Base-by-base conservation (phyloP, 352 stramenopile species). In the Globisporangium cederbergense region DNA sequence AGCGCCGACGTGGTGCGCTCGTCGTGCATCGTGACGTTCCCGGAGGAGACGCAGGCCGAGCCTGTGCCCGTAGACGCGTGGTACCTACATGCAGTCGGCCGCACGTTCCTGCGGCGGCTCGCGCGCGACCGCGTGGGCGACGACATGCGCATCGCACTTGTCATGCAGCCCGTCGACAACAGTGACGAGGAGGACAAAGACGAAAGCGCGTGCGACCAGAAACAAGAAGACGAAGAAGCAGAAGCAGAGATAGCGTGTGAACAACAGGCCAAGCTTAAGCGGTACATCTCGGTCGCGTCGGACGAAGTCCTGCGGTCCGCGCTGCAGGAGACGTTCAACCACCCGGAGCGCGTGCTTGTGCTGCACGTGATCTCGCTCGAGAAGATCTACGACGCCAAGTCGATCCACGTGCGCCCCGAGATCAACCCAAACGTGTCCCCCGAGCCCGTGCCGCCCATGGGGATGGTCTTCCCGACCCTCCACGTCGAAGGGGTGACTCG, bases 371-470 rank as follows among this genome's bases (percentile, higher is more conserved):
- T 94, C 60, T 77, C 84, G 45, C 72, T 94, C 40, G 68, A 72
- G 20, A 79, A 85, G 30, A 81, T 92, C 45, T 58, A 38, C 0
- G 75, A 71, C 14, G 69, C 76, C 62, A 81, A 79, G 62, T 70
- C 71, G 30, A 90, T 94, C 63, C 79, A 92, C 64, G 81, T 94
- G 55, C 83, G 78, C 0, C 83, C 79, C 0, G 83, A 92, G 58
- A 82, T 86, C 64, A 89, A 92, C 71, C 81, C 83, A 36, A 90
- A 92, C 66, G 82, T 94, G 30, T 94, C 86, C n/a, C 86, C 86
- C 0, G 83, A 90, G 62, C 85, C 85, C 0, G 81, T 93, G 13
- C 65, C 76, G 50, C 76, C 81, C 10, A 70, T 93, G 64, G 81
- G 65, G 0, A 64, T 91, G 34, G 85, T 93, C 43, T 93, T 93